Conservation (phyloP, 179 eudicot genomes). For the Actinidia polygama region DNA sequence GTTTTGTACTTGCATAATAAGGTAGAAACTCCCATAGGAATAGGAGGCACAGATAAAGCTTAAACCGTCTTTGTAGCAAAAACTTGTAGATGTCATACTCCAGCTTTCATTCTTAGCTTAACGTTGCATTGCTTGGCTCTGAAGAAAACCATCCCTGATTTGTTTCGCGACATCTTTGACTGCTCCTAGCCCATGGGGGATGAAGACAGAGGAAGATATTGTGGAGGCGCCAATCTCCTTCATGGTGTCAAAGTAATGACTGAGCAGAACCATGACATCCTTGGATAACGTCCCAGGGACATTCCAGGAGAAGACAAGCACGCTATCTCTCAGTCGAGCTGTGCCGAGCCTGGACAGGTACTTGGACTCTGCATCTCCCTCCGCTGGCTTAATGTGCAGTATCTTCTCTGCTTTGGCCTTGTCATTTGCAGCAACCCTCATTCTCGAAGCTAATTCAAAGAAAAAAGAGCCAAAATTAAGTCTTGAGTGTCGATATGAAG, state of each 20-base stretch:
- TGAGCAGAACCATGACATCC: conserved; percentile 50
- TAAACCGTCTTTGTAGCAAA: too few relatives aligned
- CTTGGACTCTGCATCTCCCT: conserved; percentile 50
- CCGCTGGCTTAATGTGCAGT: conserved; percentile 47
- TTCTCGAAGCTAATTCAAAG: conserved; percentile 37
- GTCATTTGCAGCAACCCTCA: conserved; percentile 45
- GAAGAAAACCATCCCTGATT: conserved; percentile 46
- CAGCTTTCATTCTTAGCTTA: too few relatives aligned
- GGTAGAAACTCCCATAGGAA: too few relatives aligned
- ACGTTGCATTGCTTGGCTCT: conserved; percentile 14
- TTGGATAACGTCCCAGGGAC: background rate
- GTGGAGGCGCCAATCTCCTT: conserved; percentile 48
- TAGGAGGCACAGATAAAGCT: too few relatives aligned
- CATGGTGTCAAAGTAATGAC: conserved; percentile 49
- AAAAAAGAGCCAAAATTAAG: too few relatives aligned
- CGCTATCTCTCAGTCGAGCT: conserved; percentile 25
- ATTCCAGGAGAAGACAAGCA: too few relatives aligned
- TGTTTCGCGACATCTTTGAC: conserved; percentile 42
- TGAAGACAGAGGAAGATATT: conserved; percentile 38
- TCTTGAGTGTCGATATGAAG: too few relatives aligned
- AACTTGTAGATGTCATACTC: too few relatives aligned
- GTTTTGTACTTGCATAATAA: too few relatives aligned
- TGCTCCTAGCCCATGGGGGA: conserved; percentile 49
- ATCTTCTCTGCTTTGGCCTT: conserved; percentile 54
- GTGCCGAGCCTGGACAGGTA: conserved; percentile 44